Evolutionary conservation across 2,329 filamentous ascomycete species (phyloP), one percentile per base, ranked within the genome.

Genomic region (Neonectria neomacrospora): DNA sequence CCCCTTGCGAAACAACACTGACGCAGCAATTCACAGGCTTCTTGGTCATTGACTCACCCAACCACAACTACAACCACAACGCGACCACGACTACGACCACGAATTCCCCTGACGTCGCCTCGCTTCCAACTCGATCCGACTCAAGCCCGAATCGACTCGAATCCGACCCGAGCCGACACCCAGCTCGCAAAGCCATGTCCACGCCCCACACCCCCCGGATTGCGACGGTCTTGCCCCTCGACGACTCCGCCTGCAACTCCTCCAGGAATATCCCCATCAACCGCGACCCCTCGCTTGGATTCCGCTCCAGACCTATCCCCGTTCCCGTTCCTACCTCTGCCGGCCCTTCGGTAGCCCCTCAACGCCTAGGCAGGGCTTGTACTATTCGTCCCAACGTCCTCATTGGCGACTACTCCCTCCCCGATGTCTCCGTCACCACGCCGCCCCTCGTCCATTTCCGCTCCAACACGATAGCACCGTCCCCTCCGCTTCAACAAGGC

Each of bases 401-500:
- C 41, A 54, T 69, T 22, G 64, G 41, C 30, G 57, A 62, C 44
- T 72, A 68, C 32, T 62, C 65, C 23, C 67, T 73, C 37, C 68
- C 71, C 53, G 66, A 73, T 72, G 71, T 71, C 45, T 73, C 70
- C 51, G 56, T 71, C 54, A 68, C 68, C 20, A 67, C 70, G 18
- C 67, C 66, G 28, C 63, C 71, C 53, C 65, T 69, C 56, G 57
- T 70, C 34, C 67, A 69, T 48, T 75, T 75, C 23, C 73, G 68
- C 51, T 59, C 74, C 22, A 70, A 67, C 51, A 74, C 75, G 44
- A 73, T 75, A 68, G 68, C 72, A 44, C 72, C 76, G 5, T 79
- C 83, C 20, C 84, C 73, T 54, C 66, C 72, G 3, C 62, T 68
- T 32, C 64, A 69, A 23, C 64, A 72, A 23, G 58, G 57, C 53